phyloP scores from a whole-genome alignment of 2,329 filamentous ascomycete genomes.

The Botrytis medusae region DNA sequence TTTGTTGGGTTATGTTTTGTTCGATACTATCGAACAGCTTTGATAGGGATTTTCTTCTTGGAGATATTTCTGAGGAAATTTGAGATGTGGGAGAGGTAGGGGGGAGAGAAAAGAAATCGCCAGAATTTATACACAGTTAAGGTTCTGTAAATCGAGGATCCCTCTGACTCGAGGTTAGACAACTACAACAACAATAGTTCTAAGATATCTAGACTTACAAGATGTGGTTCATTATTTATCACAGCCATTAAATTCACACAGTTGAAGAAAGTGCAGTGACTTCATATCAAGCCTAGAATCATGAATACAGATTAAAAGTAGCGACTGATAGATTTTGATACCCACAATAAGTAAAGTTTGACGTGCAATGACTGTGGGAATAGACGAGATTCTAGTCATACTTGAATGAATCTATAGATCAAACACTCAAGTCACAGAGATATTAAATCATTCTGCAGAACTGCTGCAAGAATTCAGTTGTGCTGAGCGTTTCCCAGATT shows the following conservation, averaged over 20 bases:
- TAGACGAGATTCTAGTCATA: too few relatives aligned
- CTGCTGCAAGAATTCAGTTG: accelerated
- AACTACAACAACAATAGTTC: neutral
- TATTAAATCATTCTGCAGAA: accelerated
- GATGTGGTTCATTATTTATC: neutral
- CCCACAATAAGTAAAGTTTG: too few relatives aligned
- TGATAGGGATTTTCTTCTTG: neutral
- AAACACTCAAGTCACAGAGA: neutral
- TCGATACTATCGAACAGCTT: neutral
- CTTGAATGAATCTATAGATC: neutral
- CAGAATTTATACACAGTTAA: neutral
- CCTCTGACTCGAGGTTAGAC: accelerated
- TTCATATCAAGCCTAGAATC: neutral
- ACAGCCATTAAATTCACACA: neutral
- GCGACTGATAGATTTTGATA: too few relatives aligned
- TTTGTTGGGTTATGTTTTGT: neutral
- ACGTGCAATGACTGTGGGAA: neutral
- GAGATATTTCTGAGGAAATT: neutral
- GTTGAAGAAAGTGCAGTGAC: neutral
- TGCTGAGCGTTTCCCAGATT: neutral
- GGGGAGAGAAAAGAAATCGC: neutral
- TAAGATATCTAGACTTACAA: neutral
- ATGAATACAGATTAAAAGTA: neutral
- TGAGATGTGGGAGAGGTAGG: too few relatives aligned
- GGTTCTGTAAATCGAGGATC: neutral